These are phyloP conservation scores for Cornus suecica DNA, from an alignment of 148 eudicot species.

Conservation along the genomic window DNA sequence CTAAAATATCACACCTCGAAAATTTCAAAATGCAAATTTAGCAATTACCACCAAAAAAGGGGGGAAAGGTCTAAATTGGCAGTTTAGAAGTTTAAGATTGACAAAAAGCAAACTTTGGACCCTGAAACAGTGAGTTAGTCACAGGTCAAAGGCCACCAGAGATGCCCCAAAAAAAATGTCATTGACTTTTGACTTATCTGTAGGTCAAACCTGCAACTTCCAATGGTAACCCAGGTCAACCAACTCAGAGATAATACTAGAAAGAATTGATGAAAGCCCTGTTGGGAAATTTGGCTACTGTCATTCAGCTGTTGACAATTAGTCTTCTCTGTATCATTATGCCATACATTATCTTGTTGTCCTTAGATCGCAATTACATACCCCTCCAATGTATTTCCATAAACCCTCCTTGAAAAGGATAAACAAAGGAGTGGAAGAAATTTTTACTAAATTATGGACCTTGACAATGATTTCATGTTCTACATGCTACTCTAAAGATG, in stretches of 20 bases:
- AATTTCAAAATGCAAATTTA: too few relatives aligned
- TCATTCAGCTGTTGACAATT: too few relatives aligned
- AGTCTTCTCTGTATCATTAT: too few relatives aligned
- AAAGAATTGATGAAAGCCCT: not conserved
- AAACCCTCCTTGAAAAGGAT: too few relatives aligned
- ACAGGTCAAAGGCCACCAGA: not conserved
- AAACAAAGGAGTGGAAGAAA: too few relatives aligned
- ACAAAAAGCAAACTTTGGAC: not conserved
- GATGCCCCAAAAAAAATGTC: too few relatives aligned
- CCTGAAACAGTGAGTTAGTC: not conserved
- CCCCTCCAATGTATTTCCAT: too few relatives aligned
- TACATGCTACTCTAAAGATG: too few relatives aligned
- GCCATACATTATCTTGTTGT: too few relatives aligned
- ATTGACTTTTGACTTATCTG: not conserved
- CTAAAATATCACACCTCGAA: not conserved
- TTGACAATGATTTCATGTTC: too few relatives aligned
- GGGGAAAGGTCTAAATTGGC: conserved; percentile 8
- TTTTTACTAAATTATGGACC: too few relatives aligned
- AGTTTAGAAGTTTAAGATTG: not conserved
- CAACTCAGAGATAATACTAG: not conserved
- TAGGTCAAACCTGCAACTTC: not conserved
- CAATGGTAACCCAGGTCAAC: not conserved
- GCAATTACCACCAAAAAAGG: not conserved
- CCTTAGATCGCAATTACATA: too few relatives aligned
- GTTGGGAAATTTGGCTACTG: not conserved